A percentile compares a stretch with the other conserved stretches of the same genome.
Evolutionary conservation across 2,329 filamentous ascomycete genomes (phyloP).

Genomic region (Beauveria varroae): DNA sequence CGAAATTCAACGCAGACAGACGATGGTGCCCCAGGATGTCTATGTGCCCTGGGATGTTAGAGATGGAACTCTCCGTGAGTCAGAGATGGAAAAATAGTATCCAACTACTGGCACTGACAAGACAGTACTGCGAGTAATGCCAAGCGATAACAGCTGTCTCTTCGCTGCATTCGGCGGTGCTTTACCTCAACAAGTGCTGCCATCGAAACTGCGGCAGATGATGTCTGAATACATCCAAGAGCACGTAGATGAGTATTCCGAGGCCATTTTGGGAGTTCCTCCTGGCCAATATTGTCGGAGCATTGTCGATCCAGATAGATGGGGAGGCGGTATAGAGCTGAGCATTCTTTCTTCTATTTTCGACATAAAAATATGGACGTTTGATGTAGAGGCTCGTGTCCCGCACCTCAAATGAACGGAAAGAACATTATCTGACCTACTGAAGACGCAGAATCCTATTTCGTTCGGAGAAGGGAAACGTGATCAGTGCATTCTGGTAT

Average conservation of each 20-base stretch:
- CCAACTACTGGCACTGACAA: neutral
- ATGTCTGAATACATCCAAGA: slow-evolving; percentile 72
- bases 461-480: slow-evolving; percentile 69
- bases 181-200: slow-evolving; percentile 51
- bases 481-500: slow-evolving; percentile 71
- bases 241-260: slow-evolving; percentile 64
- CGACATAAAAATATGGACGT: slow-evolving; percentile 74
- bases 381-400: slow-evolving; percentile 58
- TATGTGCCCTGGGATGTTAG: slow-evolving; percentile 41
- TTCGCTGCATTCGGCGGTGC: slow-evolving; percentile 83
- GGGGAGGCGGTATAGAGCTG: slow-evolving; percentile 90
- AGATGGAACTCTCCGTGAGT: slow-evolving; percentile 43
- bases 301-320: slow-evolving; percentile 73
- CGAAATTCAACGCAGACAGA: slow-evolving; percentile 10
- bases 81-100: neutral
- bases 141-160: slow-evolving; percentile 91
- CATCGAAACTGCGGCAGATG: slow-evolving; percentile 58
- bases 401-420: neutral
- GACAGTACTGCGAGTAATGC: slow-evolving; percentile 81
- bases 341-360: slow-evolving; percentile 80
- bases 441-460: slow-evolving; percentile 28
- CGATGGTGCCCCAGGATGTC: slow-evolving; percentile 18
- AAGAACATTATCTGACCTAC: slow-evolving; percentile 6
- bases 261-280: slow-evolving; percentile 66
- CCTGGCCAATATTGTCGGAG: slow-evolving; percentile 72